Conservation (phyloP, 768 basidiomycete species). For the Multifurca ochricompacta region DNA sequence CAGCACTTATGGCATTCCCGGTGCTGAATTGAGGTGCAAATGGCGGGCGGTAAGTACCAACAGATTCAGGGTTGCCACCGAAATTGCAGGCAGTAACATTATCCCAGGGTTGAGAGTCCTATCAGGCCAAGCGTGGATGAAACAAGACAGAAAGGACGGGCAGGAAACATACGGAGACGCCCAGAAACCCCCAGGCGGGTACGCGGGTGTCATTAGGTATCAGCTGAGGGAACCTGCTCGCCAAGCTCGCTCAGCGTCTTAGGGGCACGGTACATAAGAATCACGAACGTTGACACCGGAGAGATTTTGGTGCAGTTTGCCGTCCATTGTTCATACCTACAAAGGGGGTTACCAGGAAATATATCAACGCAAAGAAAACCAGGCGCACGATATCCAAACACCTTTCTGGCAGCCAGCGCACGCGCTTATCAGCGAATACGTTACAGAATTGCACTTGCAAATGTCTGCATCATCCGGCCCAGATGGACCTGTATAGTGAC, state of each 20-base stretch:
- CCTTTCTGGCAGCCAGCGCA: slow-evolving; percentile 10
- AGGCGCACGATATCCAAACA: slow-evolving; percentile 3
- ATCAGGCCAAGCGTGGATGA: neutral
- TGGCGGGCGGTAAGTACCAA: neutral
- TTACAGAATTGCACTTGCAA: slow-evolving; percentile 11
- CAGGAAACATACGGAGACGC: neutral
- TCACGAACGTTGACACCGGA: neutral
- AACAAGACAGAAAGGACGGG: neutral
- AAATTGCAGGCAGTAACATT: slow-evolving; percentile 5
- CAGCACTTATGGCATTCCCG: neutral
- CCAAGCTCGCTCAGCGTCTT: neutral
- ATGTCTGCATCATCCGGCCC: neutral
- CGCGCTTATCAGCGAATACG: slow-evolving; percentile 4
- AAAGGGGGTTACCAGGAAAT: neutral
- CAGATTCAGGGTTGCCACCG: neutral
- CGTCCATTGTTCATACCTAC: slow-evolving; percentile 2
- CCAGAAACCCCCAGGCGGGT: slow-evolving; percentile 10
- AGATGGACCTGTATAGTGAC: slow-evolving; percentile 6
- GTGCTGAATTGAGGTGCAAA: neutral
- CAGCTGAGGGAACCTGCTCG: neutral
- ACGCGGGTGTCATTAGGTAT: neutral
- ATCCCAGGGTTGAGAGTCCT: slow-evolving; percentile 4
- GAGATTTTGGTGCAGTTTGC: neutral
- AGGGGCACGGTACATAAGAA: neutral
- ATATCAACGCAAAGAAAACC: neutral